A percentile compares a stretch with the other conserved stretches of the same genome.
Evolutionary conservation across 1,139 yeast species (phyloP).

Genomic region (Oligophagozyma castellii): DNA sequence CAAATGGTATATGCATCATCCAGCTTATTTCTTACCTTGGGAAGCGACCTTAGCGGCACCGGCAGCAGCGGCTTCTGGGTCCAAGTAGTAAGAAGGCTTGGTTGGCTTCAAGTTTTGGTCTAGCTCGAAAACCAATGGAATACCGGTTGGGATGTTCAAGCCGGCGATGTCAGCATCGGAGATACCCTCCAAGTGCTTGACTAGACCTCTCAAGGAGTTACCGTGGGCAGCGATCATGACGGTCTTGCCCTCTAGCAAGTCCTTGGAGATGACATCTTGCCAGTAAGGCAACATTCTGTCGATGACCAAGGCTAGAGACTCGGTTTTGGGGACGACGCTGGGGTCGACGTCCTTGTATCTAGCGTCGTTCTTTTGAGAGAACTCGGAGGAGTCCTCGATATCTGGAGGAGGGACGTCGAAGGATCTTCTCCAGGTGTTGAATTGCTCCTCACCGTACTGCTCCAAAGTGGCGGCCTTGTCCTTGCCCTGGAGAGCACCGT

Average conservation of each 20-base stretch:
- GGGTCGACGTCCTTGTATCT: slow-evolving; percentile 80
- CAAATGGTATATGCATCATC: too few species aligned
- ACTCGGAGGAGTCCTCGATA: slow-evolving; percentile 65
- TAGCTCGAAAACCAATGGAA: slow-evolving; percentile 94
- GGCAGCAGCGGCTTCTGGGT: slow-evolving; percentile 98
- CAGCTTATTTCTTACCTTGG: slow-evolving; percentile 53
- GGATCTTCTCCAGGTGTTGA: slow-evolving; percentile 97
- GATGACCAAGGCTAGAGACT: slow-evolving; percentile 86
- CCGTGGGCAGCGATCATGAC: slow-evolving; percentile 96
- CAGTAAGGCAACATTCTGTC: slow-evolving; percentile 97
- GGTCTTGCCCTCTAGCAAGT: slow-evolving; percentile 75
- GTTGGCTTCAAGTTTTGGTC: slow-evolving; percentile 78
- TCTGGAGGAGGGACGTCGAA: slow-evolving; percentile 94
- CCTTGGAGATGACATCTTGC: slow-evolving; percentile 86
- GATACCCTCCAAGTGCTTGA: slow-evolving; percentile 89
- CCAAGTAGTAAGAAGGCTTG: slow-evolving; percentile 92
- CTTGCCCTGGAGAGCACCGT: slow-evolving; percentile 98
- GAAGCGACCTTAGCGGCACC: slow-evolving; percentile 99
- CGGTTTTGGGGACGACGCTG: slow-evolving; percentile 80
- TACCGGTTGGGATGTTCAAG: slow-evolving; percentile 97
- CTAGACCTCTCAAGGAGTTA: slow-evolving; percentile 94
- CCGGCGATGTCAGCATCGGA: slow-evolving; percentile 88
- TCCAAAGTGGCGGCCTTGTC: slow-evolving; percentile 91
- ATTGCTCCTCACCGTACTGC: slow-evolving; percentile 80
- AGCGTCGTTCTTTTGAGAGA: slow-evolving; percentile 72